Percentiles rank a stretch among this genome's conserved stretches.
These are phyloP conservation scores for Kazachstania africana DNA, from an alignment of 805 yeast species.

Conservation along the genomic window DNA sequence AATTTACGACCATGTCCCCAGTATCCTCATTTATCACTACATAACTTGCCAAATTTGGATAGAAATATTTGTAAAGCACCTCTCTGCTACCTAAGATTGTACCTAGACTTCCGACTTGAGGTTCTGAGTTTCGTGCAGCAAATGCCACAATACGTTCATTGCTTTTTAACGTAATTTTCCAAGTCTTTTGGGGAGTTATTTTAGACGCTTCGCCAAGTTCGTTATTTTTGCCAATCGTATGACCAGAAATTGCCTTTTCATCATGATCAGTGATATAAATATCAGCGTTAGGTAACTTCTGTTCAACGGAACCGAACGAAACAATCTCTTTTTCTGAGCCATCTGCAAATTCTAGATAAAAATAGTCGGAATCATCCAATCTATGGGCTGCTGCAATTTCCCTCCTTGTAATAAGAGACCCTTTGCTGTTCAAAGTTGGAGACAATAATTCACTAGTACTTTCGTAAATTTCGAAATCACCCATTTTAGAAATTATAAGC, in stretches of 20 bases:
- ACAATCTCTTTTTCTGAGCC: constrained; percentile 6
- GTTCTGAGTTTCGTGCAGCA: constrained; percentile 26
- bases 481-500: constrained; percentile 20
- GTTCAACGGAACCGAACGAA: neutral
- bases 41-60: constrained; percentile 53
- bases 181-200: constrained; percentile 29
- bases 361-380: constrained; percentile 1
- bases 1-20: constrained; percentile 32
- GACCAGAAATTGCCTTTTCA: constrained; percentile 13
- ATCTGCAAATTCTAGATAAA: constrained; percentile 4
- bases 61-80: constrained; percentile 72
- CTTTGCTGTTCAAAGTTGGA: constrained; percentile 2
- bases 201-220: too few species aligned
- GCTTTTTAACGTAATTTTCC: constrained; percentile 25
- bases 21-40: constrained; percentile 30
- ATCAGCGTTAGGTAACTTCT: constrained; percentile 3
- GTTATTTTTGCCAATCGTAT: constrained; percentile 13
- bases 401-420: neutral
- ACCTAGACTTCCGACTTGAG: constrained; percentile 49
- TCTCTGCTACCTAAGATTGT: constrained; percentile 55
- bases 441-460: constrained; percentile 1
- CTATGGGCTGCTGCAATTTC: constrained; percentile 1
- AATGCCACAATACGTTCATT: constrained; percentile 32
- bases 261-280: constrained; percentile 14
- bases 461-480: constrained; percentile 8